Evolutionary conservation across 2,329 filamentous ascomycete genomes (phyloP).

Genomic region (Cladosporium austrohemisphaericum): DNA sequence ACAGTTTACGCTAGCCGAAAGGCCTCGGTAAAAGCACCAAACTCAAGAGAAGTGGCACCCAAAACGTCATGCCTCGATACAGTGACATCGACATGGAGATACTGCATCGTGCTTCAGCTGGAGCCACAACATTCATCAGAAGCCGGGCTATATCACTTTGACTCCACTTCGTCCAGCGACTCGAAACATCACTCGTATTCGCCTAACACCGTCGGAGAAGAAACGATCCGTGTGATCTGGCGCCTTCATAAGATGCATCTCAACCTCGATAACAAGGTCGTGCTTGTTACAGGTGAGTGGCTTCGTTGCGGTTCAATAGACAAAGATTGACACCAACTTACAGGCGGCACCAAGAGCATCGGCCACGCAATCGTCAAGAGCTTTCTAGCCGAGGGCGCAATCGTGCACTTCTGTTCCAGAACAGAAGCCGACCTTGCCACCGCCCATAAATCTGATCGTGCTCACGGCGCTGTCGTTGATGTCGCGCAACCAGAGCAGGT

Average conservation of each 20-base stretch:
- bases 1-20: background rate
- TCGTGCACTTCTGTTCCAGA: conserved; percentile 32
- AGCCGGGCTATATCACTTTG: no score
- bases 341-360: conserved; percentile 34
- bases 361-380: conserved; percentile 27
- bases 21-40: conserved; percentile 4
- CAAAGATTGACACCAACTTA: background rate
- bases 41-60: no score
- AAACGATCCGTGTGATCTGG: no score
- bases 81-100: no score
- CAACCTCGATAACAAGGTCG: conserved; percentile 34
- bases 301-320: background rate
- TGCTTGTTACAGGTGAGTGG: conserved; percentile 33
- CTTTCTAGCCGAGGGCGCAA: conserved; percentile 31
- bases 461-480: conserved; percentile 27
- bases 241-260: conserved; percentile 37
- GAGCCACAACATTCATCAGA: no score
- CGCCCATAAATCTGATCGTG: conserved; percentile 21
- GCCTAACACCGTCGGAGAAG: background rate
- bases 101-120: no score
- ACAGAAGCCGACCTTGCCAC: conserved; percentile 22
- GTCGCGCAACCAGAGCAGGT: conserved; percentile 23
- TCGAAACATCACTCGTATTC: no score
- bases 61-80: no score
- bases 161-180: no score